Conservation (phyloP, 306 rosid species). For the Dalbergia cultrata region DNA sequence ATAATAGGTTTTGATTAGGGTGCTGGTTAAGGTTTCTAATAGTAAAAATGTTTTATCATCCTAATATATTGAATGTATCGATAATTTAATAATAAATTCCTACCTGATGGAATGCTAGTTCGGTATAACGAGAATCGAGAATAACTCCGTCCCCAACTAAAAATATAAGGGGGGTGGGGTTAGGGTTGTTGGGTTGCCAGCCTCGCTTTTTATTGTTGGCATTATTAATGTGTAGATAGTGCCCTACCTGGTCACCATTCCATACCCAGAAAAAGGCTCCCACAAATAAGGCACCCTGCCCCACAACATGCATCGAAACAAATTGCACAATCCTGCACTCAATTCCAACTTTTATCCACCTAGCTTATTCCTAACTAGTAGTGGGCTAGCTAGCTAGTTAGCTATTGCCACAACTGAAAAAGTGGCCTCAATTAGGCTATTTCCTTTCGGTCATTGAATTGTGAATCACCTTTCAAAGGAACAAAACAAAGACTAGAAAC, state of each 20-base stretch:
- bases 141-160: slow-evolving; percentile 39
- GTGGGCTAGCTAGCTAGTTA: not conserved
- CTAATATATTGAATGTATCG: no score
- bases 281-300: slow-evolving; percentile 43
- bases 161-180: slow-evolving; percentile 30
- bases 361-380: not conserved
- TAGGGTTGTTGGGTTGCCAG: slow-evolving; percentile 48
- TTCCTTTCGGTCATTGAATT: slow-evolving; percentile 12
- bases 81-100: no score
- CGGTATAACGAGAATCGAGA: slow-evolving; percentile 6
- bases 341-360: slow-evolving; percentile 45
- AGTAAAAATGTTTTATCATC: no score
- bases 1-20: no score
- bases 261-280: slow-evolving; percentile 57
- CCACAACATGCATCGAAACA: slow-evolving; percentile 58
- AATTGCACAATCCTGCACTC: slow-evolving; percentile 43
- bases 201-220: slow-evolving; percentile 28
- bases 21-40: no score
- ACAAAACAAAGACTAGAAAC: not conserved
- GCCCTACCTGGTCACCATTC: slow-evolving; percentile 76
- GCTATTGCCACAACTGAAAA: slow-evolving; percentile 44
- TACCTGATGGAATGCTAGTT: not conserved
- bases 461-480: not conserved
- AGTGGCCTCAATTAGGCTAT: slow-evolving; percentile 1
- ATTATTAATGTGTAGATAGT: slow-evolving; percentile 49